Evolutionary conservation across 805 yeast genomes (phyloP), one percentile per base, ranked within the genome.

Genomic region (Torulaspora franciscae): DNA sequence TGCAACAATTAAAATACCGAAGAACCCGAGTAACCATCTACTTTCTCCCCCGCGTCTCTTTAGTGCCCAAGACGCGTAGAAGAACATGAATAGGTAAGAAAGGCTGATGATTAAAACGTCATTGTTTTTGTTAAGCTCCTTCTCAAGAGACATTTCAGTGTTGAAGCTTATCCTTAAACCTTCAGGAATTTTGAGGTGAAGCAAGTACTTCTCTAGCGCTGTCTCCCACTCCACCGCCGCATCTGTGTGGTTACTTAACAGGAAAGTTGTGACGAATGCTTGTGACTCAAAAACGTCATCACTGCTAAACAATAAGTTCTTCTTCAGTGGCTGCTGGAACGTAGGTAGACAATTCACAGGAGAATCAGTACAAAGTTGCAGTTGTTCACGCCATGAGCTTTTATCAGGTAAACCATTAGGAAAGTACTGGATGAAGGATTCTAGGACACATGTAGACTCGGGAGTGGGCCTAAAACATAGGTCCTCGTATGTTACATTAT

Each of bases 321-420:
- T 77, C 54, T 81, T 83, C 50, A 91, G 69, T 0, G 98, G 98
- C 61, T 89, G 97, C 58, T 87, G 95, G 65, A 90, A 91, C 0
- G 81, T 66, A 0, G 99, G 98, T 32, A 91, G 68, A 60, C 99
- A 91, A 50, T 78, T 82, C 1, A 91, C 97, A 0, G 98, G 98
- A 1, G 87, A 77, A 14, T 74, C 70, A 0, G 93, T 74, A 61
- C 99, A 91, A 3, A 65, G 59, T 42, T 70, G 57, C 8, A 91
- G 59, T 42, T 75, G 68, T 1, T 58, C 50, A 32, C 70, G 59
- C 95, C 95, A 91, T 3, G 49, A 28, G 4, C 26, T 1, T 17
- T 68, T 67, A 1, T 54, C 55, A 30, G 77, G 76, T 3, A 83
- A 64, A 35, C 77, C 75, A 1, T 93, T 95, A 26, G 74, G 74